phyloP scores from a whole-genome alignment of 495 filamentous ascomycete species.

The Pseudoneurospora amorphoporcata region DNA sequence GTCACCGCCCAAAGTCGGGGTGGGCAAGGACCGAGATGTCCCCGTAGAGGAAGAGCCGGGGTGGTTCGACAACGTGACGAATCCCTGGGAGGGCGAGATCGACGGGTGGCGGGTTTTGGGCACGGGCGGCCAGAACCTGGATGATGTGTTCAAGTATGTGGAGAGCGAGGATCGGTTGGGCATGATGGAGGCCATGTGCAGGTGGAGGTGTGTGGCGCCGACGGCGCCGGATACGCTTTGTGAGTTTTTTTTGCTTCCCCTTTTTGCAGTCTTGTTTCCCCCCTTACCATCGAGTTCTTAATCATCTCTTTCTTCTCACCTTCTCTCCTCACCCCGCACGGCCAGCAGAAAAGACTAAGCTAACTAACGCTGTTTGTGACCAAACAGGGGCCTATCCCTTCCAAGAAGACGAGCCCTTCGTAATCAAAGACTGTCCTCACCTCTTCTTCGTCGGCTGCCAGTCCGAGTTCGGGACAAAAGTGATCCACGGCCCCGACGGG shows the following conservation, averaged over 20 bases:
- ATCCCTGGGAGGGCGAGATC: constrained; percentile 83
- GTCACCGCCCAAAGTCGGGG: constrained; percentile 25
- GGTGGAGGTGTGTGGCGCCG: constrained; percentile 86
- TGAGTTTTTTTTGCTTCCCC: constrained; percentile 36
- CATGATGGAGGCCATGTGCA: constrained; percentile 84
- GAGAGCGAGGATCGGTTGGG: constrained; percentile 61
- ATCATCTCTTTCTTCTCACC: no score
- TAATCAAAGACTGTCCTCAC: constrained; percentile 73
- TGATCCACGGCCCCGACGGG: constrained; percentile 49
- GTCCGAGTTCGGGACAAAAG: constrained; percentile 63
- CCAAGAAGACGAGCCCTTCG: constrained; percentile 81
- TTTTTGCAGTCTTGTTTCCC: not conserved
- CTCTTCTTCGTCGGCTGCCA: constrained; percentile 88
- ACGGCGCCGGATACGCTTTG: constrained; percentile 95
- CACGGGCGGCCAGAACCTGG: constrained; percentile 81
- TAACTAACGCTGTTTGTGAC: no score
- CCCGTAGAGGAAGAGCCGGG: constrained; percentile 35
- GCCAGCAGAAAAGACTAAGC: no score
- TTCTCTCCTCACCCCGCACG: no score
- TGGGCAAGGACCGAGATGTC: not conserved
- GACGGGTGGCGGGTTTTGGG: constrained; percentile 81
- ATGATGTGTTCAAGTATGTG: constrained; percentile 88
- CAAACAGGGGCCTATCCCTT: constrained; percentile 84
- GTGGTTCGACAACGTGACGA: constrained; percentile 86
- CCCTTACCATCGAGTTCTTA: not conserved